phyloP scores from a whole-genome alignment of 2,329 filamentous ascomycete species.

The Thyridium curvatum region DNA sequence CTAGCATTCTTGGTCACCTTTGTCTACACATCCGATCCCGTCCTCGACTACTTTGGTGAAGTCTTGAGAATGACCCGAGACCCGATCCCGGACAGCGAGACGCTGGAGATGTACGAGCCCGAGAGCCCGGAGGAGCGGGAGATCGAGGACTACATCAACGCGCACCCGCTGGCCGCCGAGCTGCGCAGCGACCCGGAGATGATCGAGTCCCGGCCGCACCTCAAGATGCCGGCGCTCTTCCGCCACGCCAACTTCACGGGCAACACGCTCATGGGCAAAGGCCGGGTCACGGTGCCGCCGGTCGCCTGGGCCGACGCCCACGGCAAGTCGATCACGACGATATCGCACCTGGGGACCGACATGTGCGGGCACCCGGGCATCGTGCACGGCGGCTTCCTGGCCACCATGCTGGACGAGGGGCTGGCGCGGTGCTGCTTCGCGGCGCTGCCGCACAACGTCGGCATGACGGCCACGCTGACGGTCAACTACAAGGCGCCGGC shows the following conservation, averaged over 20 bases:
- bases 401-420: conserved; percentile 89
- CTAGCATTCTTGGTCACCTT: no score
- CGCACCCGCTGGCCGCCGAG: conserved; percentile 65
- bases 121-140: conserved; percentile 45
- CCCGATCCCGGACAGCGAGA: conserved; percentile 60
- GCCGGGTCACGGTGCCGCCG: conserved; percentile 75
- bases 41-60: no score
- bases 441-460: conserved; percentile 78
- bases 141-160: conserved; percentile 69
- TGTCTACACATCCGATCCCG: no score
- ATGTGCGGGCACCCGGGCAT: conserved; percentile 88
- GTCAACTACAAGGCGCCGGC: conserved; percentile 79
- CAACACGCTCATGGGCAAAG: conserved; percentile 68
- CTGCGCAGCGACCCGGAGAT: conserved; percentile 63
- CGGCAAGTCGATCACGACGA: conserved; percentile 62
- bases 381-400: conserved; percentile 82
- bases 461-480: conserved; percentile 79
- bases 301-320: conserved; percentile 67
- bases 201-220: conserved; percentile 73
- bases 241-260: conserved; percentile 74
- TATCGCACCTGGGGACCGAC: conserved; percentile 71
- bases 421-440: conserved; percentile 83
- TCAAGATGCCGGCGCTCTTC: conserved; percentile 72
- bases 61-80: not conserved
- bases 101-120: conserved; percentile 58